These are phyloP conservation scores for Lupinus albus DNA, from an alignment of 306 rosid genomes.

Conservation along the genomic window DNA sequence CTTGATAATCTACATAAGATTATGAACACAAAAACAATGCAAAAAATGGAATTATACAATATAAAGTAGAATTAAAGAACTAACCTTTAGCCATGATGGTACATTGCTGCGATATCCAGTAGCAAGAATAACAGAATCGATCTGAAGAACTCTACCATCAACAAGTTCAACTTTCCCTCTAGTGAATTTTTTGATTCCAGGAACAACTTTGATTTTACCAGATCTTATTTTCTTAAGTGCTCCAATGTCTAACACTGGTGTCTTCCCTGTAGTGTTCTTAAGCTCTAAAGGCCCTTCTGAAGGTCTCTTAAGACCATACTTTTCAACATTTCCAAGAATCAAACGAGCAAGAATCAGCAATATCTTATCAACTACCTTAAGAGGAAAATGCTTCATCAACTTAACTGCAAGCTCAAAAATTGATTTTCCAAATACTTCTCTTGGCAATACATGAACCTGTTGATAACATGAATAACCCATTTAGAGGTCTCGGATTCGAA, in stretches of 20 bases:
- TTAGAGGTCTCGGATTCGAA: neutral
- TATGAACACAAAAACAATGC: slow-evolving; percentile 23
- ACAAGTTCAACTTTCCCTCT: slow-evolving; percentile 68
- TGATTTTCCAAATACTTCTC: slow-evolving; percentile 75
- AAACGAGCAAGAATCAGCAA: slow-evolving; percentile 58
- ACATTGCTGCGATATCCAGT: slow-evolving; percentile 96
- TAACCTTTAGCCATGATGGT: slow-evolving; percentile 96
- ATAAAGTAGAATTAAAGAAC: slow-evolving; percentile 24
- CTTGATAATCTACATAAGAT: neutral
- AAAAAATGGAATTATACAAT: neutral
- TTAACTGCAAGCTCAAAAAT: slow-evolving; percentile 69
- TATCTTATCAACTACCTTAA: slow-evolving; percentile 77
- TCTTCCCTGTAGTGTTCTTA: slow-evolving; percentile 77
- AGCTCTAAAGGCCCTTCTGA: slow-evolving; percentile 69
- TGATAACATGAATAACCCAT: neutral
- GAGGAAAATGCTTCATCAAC: slow-evolving; percentile 70
- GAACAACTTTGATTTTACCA: slow-evolving; percentile 77
- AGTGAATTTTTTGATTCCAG: slow-evolving; percentile 74
- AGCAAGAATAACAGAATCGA: slow-evolving; percentile 88
- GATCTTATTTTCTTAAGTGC: slow-evolving; percentile 72
- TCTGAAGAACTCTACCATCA: slow-evolving; percentile 59
- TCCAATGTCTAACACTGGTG: slow-evolving; percentile 90
- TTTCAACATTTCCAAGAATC: slow-evolving; percentile 69
- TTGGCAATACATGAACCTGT: slow-evolving; percentile 87
- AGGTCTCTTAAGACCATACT: slow-evolving; percentile 76